These are phyloP conservation scores for Colletotrichum cuscutae DNA, from an alignment of 2,329 filamentous ascomycete genomes.

Conservation along the genomic window DNA sequence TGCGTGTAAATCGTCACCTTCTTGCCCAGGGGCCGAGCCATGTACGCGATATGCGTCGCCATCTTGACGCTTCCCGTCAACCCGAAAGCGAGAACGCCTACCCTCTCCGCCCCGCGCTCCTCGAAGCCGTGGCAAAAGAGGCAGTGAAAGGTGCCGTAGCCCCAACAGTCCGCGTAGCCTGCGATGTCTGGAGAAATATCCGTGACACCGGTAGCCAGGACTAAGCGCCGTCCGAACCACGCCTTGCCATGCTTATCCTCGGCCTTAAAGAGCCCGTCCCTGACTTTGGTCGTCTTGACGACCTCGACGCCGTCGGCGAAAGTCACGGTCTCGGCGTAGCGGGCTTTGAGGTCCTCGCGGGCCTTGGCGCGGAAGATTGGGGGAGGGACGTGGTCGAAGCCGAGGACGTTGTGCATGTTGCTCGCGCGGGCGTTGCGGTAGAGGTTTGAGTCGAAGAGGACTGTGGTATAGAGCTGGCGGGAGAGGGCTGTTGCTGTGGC, in stretches of 20 bases:
- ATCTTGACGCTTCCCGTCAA: constrained; percentile 43
- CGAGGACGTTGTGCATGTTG: constrained; percentile 59
- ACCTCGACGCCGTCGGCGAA: constrained; percentile 45
- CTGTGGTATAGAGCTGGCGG: constrained; percentile 57
- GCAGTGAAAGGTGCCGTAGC: constrained; percentile 64
- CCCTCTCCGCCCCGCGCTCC: constrained; percentile 57
- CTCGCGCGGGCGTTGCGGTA: constrained; percentile 61
- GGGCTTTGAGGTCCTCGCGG: constrained; percentile 44
- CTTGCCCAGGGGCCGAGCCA: constrained; percentile 55
- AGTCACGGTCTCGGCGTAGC: constrained; percentile 43
- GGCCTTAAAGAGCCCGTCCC: constrained; percentile 46
- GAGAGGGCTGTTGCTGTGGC: constrained; percentile 57
- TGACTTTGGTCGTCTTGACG: constrained; percentile 41
- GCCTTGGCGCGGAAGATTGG: constrained; percentile 47
- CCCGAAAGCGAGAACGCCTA: constrained; percentile 58
- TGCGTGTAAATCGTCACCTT: constrained; percentile 63
- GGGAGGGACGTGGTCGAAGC: constrained; percentile 51
- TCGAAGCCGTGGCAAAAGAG: constrained; percentile 71
- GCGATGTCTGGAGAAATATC: constrained; percentile 62
- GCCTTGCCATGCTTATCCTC: constrained; percentile 52
- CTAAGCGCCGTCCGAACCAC: constrained; percentile 62
- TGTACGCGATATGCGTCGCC: constrained; percentile 52
- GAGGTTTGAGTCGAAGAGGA: constrained; percentile 60
- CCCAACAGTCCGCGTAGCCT: constrained; percentile 68
- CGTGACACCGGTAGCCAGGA: constrained; percentile 63